Evolutionary conservation across 768 basidiomycete genomes (phyloP), one percentile per base, ranked within the genome.

Genomic region (Leccinum variicolor): DNA sequence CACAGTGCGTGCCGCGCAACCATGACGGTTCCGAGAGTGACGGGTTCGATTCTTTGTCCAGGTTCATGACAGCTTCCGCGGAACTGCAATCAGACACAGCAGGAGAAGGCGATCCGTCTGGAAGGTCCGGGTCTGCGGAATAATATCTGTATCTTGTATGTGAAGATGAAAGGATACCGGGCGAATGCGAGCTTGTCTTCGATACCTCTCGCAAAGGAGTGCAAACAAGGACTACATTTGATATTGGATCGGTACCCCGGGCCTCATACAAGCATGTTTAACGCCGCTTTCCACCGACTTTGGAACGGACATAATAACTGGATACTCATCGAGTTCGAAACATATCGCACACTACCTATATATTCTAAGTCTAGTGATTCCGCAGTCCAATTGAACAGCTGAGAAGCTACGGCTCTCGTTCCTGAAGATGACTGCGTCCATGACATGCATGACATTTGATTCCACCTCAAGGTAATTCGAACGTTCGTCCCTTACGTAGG

Each of bases 1-100:
- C 91, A 54, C 92, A 92, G 91, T 92, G 69, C 66, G 86, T 59
- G 17, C 52, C 57, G 28, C 33, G 19, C 28, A 25, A 1, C 7
- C 21, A 26, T 34, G 34, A n/a, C n/a, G n/a, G n/a, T 52, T 9
- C 25, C 46, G 13, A 47, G 33, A 61, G 28, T 23, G 21, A 46
- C 6, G 43, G 43, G 11, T 23, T 61, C 41, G 15, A 53, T 31
- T 8, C 25, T 4, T 33, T 28, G 17, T 55, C 19, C 58, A 83
- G 81, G 64, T 79, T 83, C 63, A 81, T 83, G 79, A 79, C 82
- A 0, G 75, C 77, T 1, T 78, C 79, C 6, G 73, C 77, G 41
- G 74, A 79, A 54, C 65, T 82, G 36, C 75, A 72, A 56, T 62
- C 73, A 6, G 77, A 75, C 14, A 3, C 58, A 8, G 53, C 64